Base-by-base conservation (phyloP, 1,284 basidiomycete genomes). In the Laetiporus sulphureus region DNA sequence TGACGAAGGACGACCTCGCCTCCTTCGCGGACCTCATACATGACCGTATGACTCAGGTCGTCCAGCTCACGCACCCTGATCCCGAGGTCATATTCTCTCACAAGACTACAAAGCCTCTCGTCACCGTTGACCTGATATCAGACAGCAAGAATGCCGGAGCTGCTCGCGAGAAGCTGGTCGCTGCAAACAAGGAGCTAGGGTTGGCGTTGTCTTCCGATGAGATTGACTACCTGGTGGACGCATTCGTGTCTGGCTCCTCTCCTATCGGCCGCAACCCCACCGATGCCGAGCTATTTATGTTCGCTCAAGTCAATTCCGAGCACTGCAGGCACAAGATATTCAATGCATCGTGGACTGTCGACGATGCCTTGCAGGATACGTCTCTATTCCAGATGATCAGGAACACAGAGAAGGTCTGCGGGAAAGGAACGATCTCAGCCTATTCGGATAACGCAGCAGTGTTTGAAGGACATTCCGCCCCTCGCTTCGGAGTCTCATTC, bases 301-400 rank as follows among this genome's bases (percentile, higher is more conserved):
- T 99, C 62, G 95, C 96, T 13, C 96, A 99, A 63, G 95, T 99
- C 62, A 99, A 99, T 69, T 98, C 94, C 31, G 96, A 99, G 66
- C 96, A 99, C 63, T 99, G 96, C 65, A 79, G 96, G 35, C 96
- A 99, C 75, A 99, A 99, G 69, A 99, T 98, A 54, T 99, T 99
- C 73, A 99, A 99, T 61, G 94, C 96, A 0, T 77, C 87, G 31
- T 99, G 96, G 96, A 89, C 83, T 18, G 80, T 97, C 51, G 88
- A 96, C 57, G 83, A 74, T 4, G 56, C 71, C 29, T 57, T 68
- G n/a, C 73, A 81, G 58, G 77, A 86, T 47, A 71, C 74, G 46
- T 91, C 91, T 5, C 79, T 99, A 21, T 99, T 99, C 66, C 81
- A 87, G 54, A 99, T 99, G 95, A 98, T 99, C 56, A 78, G 92